These are phyloP conservation scores for Diplotaxis tenuifolia DNA, from an alignment of 345 rosid genomes.

Conservation along the genomic window DNA sequence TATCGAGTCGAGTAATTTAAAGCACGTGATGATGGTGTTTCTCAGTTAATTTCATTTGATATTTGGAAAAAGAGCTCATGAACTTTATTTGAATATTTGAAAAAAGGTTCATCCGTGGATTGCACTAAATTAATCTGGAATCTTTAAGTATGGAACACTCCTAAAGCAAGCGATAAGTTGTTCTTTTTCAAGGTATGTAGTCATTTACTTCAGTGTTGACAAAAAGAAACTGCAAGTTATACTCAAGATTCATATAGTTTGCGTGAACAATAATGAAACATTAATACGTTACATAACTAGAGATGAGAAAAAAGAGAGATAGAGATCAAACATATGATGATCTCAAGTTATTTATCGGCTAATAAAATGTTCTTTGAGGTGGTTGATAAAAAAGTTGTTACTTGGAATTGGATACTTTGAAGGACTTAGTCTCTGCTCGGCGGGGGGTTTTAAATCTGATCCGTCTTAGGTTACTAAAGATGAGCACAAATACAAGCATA, in stretches of 20 bases:
- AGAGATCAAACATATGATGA: slow-evolving; percentile 11
- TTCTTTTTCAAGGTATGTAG: neutral
- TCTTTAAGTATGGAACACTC: neutral
- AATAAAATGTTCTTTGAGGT: neutral
- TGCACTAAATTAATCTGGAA: neutral
- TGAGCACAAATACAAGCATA: neutral
- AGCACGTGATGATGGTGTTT: too few species aligned
- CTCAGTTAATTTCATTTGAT: neutral
- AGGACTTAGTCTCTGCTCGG: neutral
- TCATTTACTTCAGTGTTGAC: neutral
- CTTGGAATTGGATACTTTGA: too few species aligned
- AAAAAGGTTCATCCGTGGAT: neutral
- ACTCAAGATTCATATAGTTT: too few species aligned
- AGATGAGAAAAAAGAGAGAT: too few species aligned
- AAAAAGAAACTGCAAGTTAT: neutral
- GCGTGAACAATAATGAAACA: slow-evolving; percentile 10
- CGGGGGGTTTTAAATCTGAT: neutral
- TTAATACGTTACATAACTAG: neutral
- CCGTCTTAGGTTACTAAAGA: neutral
- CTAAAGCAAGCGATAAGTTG: neutral
- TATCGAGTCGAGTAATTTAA: too few species aligned
- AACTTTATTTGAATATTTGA: neutral
- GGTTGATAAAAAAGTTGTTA: neutral
- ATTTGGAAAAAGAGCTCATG: neutral
- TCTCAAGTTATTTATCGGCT: neutral